Evolutionary conservation across 2,329 filamentous ascomycete species (phyloP).

Genomic region (Colletotrichum caudatum): DNA sequence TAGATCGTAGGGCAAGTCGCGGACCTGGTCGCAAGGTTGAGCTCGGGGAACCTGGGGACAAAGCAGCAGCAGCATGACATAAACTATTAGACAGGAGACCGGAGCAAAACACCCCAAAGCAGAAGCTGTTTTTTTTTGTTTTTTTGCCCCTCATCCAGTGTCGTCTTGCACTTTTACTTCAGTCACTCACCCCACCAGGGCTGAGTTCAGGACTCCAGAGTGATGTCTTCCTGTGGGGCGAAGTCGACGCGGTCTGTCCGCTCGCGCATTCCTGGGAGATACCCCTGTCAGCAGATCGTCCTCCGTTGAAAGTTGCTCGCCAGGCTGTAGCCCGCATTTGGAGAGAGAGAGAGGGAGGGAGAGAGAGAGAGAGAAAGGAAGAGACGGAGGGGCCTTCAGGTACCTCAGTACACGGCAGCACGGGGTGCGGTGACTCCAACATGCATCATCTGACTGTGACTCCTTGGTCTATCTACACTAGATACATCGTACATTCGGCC

Average conservation of each 20-base stretch:
- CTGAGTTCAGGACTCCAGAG: conserved; percentile 34
- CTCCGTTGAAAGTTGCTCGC: conserved; percentile 6
- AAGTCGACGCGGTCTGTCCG: conserved; percentile 27
- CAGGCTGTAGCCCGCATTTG: conserved; percentile 22
- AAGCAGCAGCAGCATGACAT: conserved; percentile 1
- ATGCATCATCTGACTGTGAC: conserved; percentile 35
- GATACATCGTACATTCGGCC: conserved; percentile 18
- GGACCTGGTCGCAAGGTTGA: conserved; percentile 27
- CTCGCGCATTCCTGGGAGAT: conserved; percentile 15
- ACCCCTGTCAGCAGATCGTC: conserved; percentile 33
- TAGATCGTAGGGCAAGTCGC: conserved; percentile 34
- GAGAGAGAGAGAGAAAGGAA: too few species aligned
- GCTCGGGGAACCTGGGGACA: conserved; percentile 7
- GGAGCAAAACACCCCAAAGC: conserved; percentile 7
- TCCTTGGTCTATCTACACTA: not conserved
- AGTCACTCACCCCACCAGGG: conserved; percentile 24
- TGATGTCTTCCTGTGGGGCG: conserved; percentile 39
- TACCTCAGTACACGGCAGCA: conserved; percentile 20
- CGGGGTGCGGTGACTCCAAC: conserved; percentile 10
- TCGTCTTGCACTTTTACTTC: not conserved
- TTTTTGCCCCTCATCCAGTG: conserved; percentile 18
- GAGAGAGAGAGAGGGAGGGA: not conserved
- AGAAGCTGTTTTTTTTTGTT: conserved; percentile 1
- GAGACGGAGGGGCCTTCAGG: not conserved
- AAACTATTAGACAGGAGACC: not conserved